Conservation (phyloP, 2,329 filamentous ascomycete species). For the Alternaria sp. region DNA sequence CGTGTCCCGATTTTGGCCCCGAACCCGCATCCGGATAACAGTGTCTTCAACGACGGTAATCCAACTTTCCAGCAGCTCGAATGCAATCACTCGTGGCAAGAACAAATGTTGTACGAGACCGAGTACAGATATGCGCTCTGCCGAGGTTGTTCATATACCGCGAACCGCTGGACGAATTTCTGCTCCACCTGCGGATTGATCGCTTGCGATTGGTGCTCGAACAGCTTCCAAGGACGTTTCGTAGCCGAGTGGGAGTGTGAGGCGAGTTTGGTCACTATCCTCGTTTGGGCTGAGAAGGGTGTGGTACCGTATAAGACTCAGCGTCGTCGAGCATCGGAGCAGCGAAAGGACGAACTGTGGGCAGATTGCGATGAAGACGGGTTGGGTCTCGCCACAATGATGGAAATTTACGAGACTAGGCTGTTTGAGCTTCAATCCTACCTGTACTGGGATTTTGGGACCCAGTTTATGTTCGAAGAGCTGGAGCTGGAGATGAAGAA, state of each 20-base stretch:
- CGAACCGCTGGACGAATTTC: slow-evolving; percentile 1
- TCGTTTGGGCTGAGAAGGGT: not conserved
- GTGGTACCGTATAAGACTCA: not conserved
- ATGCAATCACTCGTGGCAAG: not conserved
- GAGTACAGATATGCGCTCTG: not conserved
- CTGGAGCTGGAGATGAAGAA: not conserved
- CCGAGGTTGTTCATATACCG: not conserved
- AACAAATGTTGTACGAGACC: not conserved
- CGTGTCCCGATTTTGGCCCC: not conserved
- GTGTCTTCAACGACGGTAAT: not conserved
- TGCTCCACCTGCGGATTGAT: slow-evolving; percentile 2
- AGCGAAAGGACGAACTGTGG: not conserved
- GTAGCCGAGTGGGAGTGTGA: not conserved
- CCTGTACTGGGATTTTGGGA: slow-evolving; percentile 1
- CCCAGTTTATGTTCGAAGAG: not conserved
- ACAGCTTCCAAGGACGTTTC: not conserved
- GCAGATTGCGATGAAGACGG: not conserved
- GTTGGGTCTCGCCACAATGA: not conserved
- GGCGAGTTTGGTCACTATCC: not conserved
- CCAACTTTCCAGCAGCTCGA: slow-evolving; percentile 4
- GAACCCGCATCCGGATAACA: not conserved
- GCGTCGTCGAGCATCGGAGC: not conserved
- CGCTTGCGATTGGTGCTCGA: not conserved
- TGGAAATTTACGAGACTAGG: not conserved
- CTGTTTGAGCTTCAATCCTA: not conserved